Evolutionary conservation across 2,329 filamentous ascomycete species (phyloP).

Genomic region (Pseudogymnoascus sp.): DNA sequence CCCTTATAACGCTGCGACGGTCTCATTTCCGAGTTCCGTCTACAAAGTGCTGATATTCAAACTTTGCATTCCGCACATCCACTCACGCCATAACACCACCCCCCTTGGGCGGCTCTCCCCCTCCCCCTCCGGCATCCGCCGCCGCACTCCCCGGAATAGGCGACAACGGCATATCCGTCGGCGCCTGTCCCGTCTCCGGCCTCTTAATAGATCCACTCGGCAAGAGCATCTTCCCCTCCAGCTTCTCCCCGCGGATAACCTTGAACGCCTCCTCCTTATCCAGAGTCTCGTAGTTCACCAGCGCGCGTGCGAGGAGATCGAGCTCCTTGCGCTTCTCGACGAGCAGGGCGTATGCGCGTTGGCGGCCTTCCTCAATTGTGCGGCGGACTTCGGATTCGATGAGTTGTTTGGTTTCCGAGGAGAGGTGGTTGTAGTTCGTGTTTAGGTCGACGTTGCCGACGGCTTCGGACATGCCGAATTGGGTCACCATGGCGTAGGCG

Average conservation of each 20-base stretch:
- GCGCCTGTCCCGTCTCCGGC: slow-evolving; percentile 33
- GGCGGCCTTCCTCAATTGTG: slow-evolving; percentile 71
- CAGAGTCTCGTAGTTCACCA: slow-evolving; percentile 91
- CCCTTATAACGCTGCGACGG: neutral
- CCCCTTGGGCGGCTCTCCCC: neutral
- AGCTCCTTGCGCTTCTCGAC: slow-evolving; percentile 72
- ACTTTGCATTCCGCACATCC: neutral
- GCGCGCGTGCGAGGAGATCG: slow-evolving; percentile 76
- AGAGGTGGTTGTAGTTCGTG: slow-evolving; percentile 71
- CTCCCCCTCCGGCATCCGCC: neutral
- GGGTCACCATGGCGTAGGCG: slow-evolving; percentile 81
- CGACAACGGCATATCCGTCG: neutral
- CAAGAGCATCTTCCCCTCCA: slow-evolving; percentile 58
- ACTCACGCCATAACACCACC: slow-evolving; percentile 11
- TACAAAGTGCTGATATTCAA: neutral
- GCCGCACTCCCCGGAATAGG: slow-evolving; percentile 8
- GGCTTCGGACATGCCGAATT: slow-evolving; percentile 78
- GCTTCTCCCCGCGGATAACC: slow-evolving; percentile 77
- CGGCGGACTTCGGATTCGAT: slow-evolving; percentile 86
- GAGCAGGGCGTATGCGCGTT: slow-evolving; percentile 63
- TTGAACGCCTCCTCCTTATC: slow-evolving; percentile 83
- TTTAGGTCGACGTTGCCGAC: slow-evolving; percentile 86
- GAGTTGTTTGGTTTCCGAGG: slow-evolving; percentile 73
- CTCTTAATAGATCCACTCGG: slow-evolving; percentile 57
- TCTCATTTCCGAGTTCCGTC: neutral